phyloP scores from a whole-genome alignment of 129 eudicot species.

The Flaveria sonorensis region DNA sequence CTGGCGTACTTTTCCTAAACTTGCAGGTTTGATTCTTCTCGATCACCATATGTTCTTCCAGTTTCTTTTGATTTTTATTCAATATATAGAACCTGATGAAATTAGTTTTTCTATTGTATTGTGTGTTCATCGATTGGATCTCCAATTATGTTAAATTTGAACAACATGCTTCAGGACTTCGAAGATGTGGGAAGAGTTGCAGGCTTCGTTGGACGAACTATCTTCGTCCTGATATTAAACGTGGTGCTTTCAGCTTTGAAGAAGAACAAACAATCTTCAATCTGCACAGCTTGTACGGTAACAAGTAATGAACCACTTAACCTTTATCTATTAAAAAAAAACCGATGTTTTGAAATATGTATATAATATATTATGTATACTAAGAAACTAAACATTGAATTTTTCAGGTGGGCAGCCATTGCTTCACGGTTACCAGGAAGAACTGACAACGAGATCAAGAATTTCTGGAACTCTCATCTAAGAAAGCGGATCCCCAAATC shows the following conservation, averaged over 20 bases:
- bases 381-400: conserved; percentile 9
- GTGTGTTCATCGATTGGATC: too few relatives aligned
- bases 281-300: conserved; percentile 65
- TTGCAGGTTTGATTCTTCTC: conserved; percentile 52
- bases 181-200: conserved; percentile 89
- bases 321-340: conserved; percentile 3
- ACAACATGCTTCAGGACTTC: conserved; percentile 48
- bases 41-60: too few relatives aligned
- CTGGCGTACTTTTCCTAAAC: conserved; percentile 83
- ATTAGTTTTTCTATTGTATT: too few relatives aligned
- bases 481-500: conserved; percentile 49
- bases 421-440: conserved; percentile 84
- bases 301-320: conserved; percentile 53
- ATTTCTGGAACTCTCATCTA: conserved; percentile 77
- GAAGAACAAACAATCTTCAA: conserved; percentile 64
- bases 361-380: background rate
- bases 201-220: conserved; percentile 91
- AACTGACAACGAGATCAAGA: conserved; percentile 87
- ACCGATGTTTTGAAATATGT: background rate
- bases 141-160: background rate
- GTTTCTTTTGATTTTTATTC: too few relatives aligned
- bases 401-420: conserved; percentile 84
- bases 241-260: conserved; percentile 70
- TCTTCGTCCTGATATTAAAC: conserved; percentile 79
- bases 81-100: too few relatives aligned